Evolutionary conservation across 2,329 filamentous ascomycete genomes (phyloP).

Genomic region (Cordyceps cateniannulata): DNA sequence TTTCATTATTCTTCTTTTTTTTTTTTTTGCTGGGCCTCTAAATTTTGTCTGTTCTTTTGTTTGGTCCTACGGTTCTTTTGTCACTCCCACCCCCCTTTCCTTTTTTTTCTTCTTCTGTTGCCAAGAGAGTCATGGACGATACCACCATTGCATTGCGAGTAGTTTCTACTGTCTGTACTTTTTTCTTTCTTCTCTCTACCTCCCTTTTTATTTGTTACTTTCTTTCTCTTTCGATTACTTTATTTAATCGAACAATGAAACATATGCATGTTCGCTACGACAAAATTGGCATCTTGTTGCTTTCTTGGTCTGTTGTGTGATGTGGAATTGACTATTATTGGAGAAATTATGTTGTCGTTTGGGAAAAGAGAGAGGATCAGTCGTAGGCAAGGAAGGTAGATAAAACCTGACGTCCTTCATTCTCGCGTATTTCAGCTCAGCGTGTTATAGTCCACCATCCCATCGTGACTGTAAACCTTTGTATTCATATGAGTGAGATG

Average conservation of each 20-base stretch:
- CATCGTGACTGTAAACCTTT: background rate
- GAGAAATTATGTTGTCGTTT: background rate
- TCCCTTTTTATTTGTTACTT: slow-evolving; percentile 13
- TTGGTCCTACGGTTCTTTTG: slow-evolving; percentile 18
- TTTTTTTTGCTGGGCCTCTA: slow-evolving; percentile 5
- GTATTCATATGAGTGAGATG: slow-evolving; percentile 2
- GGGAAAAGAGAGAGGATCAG: background rate
- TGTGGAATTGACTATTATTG: background rate
- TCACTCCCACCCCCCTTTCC: slow-evolving; percentile 14
- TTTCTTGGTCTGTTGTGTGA: background rate
- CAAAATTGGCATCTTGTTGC: background rate
- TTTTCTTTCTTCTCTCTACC: slow-evolving; percentile 15
- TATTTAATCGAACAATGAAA: slow-evolving; percentile 10
- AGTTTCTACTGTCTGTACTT: slow-evolving; percentile 25
- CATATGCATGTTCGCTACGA: background rate
- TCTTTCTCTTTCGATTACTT: slow-evolving; percentile 13
- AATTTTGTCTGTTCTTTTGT: background rate
- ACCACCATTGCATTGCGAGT: slow-evolving; percentile 34
- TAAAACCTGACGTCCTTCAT: too few relatives aligned
- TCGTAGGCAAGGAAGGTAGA: background rate
- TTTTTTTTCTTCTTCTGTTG: slow-evolving; percentile 22
- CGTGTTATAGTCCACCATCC: too few relatives aligned
- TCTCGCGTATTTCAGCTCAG: too few relatives aligned
- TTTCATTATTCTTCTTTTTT: slow-evolving; percentile 15
- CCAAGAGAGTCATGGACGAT: slow-evolving; percentile 34